Evolutionary conservation across 139 green algal species (phyloP).

Genomic region (Cymbomonas tetramitiformis): DNA sequence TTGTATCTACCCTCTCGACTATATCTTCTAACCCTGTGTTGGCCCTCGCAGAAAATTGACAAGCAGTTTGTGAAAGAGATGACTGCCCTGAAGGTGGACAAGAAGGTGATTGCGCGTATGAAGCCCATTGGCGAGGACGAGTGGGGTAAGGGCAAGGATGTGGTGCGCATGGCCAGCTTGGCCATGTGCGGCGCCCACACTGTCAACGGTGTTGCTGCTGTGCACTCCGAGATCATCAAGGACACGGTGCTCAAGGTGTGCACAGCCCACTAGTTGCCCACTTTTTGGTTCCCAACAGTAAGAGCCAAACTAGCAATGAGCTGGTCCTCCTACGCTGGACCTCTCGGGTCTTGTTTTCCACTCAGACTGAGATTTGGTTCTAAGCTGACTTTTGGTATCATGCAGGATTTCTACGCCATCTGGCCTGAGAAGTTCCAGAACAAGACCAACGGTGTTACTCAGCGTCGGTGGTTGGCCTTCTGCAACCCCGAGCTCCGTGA

Average conservation of each 20-base stretch:
- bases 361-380: too few relatives aligned
- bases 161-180: constrained; percentile 90
- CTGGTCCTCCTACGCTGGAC: too few relatives aligned
- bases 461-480: constrained; percentile 59
- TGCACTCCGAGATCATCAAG: constrained; percentile 85
- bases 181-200: constrained; percentile 62
- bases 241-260: constrained; percentile 59
- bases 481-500: constrained; percentile 28
- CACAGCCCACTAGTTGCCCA: too few relatives aligned
- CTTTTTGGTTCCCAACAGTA: not conserved
- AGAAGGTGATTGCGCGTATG: constrained; percentile 63
- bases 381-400: too few relatives aligned
- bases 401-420: constrained; percentile 47
- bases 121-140: constrained; percentile 93
- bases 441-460: constrained; percentile 91
- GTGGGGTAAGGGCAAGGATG: constrained; percentile 48
- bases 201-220: constrained; percentile 91
- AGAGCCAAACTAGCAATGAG: not conserved
- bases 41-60: too few relatives aligned
- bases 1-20: too few relatives aligned
- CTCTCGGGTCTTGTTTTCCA: too few relatives aligned
- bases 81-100: constrained; percentile 39
- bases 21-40: too few relatives aligned
- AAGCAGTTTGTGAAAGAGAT: constrained; percentile 80
- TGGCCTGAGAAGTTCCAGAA: constrained; percentile 81